A percentile compares a stretch with the other conserved stretches of the same genome.
phyloP scores from a whole-genome alignment of 345 rosid genomes.

The Turritis glabra region DNA sequence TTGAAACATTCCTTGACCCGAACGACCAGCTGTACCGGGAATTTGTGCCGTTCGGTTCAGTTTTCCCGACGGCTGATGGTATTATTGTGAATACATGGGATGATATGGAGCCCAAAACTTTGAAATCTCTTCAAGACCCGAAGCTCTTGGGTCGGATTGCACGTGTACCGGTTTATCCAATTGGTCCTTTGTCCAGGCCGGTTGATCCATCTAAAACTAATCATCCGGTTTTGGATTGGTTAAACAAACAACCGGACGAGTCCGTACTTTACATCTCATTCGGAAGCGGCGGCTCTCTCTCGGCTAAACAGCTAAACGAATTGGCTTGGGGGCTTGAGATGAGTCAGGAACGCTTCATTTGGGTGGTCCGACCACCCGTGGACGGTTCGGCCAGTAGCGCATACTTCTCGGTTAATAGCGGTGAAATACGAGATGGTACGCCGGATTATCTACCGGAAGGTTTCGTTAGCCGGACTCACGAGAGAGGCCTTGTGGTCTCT shows the following conservation, averaged over 20 bases:
- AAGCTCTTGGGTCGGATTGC: slow-evolving; percentile 34
- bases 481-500: slow-evolving; percentile 14
- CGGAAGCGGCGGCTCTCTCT: slow-evolving; percentile 65
- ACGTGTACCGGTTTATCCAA: slow-evolving; percentile 38
- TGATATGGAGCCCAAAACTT: slow-evolving; percentile 37
- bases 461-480: slow-evolving; percentile 16
- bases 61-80: slow-evolving; percentile 33
- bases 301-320: slow-evolving; percentile 29
- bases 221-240: slow-evolving; percentile 45
- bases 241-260: slow-evolving; percentile 48
- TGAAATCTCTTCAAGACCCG: slow-evolving; percentile 32
- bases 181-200: slow-evolving; percentile 36
- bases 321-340: slow-evolving; percentile 39
- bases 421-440: not conserved
- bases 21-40: slow-evolving; percentile 20
- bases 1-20: slow-evolving; percentile 44
- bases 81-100: slow-evolving; percentile 41
- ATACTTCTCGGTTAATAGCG: slow-evolving; percentile 2
- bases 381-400: slow-evolving; percentile 7
- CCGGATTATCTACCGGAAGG: slow-evolving; percentile 27
- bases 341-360: slow-evolving; percentile 36
- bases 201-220: slow-evolving; percentile 14
- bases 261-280: slow-evolving; percentile 64
- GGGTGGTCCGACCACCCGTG: slow-evolving; percentile 37
- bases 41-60: slow-evolving; percentile 24